Percentiles rank a stretch among this genome's conserved stretches.
phyloP scores from a whole-genome alignment of 2,329 filamentous ascomycete genomes.

The Calonectria pseudoreteaudii region DNA sequence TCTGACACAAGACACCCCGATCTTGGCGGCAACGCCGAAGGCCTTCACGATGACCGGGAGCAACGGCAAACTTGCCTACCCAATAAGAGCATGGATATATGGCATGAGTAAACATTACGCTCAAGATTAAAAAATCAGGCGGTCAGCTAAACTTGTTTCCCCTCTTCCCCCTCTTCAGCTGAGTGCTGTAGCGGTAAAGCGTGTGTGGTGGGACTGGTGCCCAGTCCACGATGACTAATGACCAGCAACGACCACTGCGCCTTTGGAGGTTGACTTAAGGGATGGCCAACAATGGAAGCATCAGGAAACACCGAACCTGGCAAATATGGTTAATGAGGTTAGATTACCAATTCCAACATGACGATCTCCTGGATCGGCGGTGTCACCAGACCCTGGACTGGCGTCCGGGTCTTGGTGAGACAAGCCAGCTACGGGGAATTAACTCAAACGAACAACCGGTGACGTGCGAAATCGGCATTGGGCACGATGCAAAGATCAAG shows the following conservation, averaged over 20 bases:
- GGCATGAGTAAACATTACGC: neutral
- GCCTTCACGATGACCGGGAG: neutral
- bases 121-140: neutral
- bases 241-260: neutral
- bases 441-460: neutral
- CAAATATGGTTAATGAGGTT: neutral
- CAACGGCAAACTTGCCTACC: neutral
- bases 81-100: neutral
- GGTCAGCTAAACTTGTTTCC: neutral
- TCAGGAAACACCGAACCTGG: neutral
- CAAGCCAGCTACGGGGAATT: neutral
- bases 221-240: neutral
- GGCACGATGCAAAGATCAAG: neutral
- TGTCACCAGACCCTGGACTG: neutral
- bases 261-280: neutral
- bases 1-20: neutral
- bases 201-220: neutral
- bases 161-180: slow-evolving; percentile 4
- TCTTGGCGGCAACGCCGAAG: neutral
- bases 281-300: neutral
- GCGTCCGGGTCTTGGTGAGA: neutral
- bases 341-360: neutral
- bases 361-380: neutral
- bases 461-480: slow-evolving; percentile 3
- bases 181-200: neutral